Percentiles rank a stretch among this genome's conserved stretches.
Conservation (phyloP, 2,329 filamentous ascomycete genomes). For the Cercospora sojina region DNA sequence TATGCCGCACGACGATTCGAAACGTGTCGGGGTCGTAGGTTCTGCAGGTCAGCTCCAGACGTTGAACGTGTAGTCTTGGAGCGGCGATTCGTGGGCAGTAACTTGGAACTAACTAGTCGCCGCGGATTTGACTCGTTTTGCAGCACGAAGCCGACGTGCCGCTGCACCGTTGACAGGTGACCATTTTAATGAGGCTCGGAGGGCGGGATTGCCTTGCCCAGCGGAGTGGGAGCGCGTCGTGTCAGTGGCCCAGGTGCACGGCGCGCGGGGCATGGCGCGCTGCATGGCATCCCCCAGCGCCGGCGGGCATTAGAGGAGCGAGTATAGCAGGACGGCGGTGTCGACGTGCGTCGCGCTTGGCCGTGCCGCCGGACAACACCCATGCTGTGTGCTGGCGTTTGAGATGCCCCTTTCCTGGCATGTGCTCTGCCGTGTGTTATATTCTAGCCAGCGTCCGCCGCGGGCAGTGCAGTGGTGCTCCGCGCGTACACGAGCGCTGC, state of each 20-base stretch:
- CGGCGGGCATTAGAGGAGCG: background rate
- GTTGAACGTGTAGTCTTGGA: background rate
- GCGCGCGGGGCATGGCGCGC: too few relatives aligned
- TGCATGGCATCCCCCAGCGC: background rate
- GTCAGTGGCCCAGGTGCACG: background rate
- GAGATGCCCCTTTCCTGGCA: slow-evolving; percentile 15
- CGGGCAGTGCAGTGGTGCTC: background rate
- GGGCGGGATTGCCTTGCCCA: background rate
- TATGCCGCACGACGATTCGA: background rate
- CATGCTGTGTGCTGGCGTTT: slow-evolving; percentile 6
- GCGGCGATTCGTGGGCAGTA: background rate
- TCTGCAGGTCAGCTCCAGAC: background rate
- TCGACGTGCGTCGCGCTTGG: background rate
- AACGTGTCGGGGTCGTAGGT: background rate
- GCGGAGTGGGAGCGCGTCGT: background rate
- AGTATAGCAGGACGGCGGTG: background rate
- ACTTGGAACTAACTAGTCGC: too few relatives aligned
- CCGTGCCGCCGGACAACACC: background rate
- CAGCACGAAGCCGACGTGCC: background rate
- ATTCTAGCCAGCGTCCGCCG: background rate
- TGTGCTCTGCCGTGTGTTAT: slow-evolving; percentile 3
- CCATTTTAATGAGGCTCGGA: background rate
- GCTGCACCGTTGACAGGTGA: background rate
- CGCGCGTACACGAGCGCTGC: background rate
- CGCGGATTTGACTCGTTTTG: background rate